Percentiles rank a stretch among this genome's conserved stretches.
These are phyloP conservation scores for Starmerella geochares DNA, from an alignment of 805 yeast genomes.

Conservation along the genomic window DNA sequence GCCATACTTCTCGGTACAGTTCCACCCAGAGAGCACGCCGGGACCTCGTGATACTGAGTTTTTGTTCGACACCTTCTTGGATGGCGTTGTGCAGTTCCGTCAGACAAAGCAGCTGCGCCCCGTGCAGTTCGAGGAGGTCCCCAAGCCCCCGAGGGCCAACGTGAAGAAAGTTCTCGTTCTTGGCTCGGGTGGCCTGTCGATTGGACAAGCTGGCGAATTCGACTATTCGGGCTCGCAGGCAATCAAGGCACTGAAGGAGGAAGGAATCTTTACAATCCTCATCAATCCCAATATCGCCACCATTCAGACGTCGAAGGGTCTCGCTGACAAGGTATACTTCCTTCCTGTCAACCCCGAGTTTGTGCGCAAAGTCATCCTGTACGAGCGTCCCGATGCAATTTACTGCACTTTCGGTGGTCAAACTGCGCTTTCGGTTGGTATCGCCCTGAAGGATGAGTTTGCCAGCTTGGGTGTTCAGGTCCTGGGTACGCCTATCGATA, in stretches of 20 bases:
- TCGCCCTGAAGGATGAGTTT: slow-evolving; percentile 88
- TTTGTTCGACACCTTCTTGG: slow-evolving; percentile 83
- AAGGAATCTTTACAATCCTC: slow-evolving; percentile 89
- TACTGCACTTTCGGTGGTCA: slow-evolving; percentile 98
- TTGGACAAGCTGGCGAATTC: slow-evolving; percentile 99
- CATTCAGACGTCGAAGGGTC: slow-evolving; percentile 93
- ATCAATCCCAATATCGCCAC: slow-evolving; percentile 98
- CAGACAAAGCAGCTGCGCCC: slow-evolving; percentile 46
- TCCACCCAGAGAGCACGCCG: slow-evolving; percentile 98
- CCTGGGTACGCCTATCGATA: slow-evolving; percentile 91
- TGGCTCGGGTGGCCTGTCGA: slow-evolving; percentile 97
- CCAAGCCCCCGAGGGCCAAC: slow-evolving; percentile 37
- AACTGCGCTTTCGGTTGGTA: slow-evolving; percentile 94
- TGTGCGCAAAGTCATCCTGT: slow-evolving; percentile 86
- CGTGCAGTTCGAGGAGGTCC: slow-evolving; percentile 59
- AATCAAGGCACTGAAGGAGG: slow-evolving; percentile 94
- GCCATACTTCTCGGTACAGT: slow-evolving; percentile 60
- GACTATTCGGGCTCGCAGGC: slow-evolving; percentile 99
- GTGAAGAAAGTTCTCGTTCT: slow-evolving; percentile 87
- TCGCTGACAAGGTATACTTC: slow-evolving; percentile 96
- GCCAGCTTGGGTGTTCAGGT: slow-evolving; percentile 86
- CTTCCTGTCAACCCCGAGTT: slow-evolving; percentile 96
- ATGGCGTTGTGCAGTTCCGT: slow-evolving; percentile 54
- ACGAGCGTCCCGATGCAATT: slow-evolving; percentile 95
- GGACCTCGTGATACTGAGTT: slow-evolving; percentile 99